Percentiles rank a stretch among this genome's conserved stretches.
These are phyloP conservation scores for Brassica hybrid DNA, from an alignment of 441 rosid species.

Conservation along the genomic window DNA sequence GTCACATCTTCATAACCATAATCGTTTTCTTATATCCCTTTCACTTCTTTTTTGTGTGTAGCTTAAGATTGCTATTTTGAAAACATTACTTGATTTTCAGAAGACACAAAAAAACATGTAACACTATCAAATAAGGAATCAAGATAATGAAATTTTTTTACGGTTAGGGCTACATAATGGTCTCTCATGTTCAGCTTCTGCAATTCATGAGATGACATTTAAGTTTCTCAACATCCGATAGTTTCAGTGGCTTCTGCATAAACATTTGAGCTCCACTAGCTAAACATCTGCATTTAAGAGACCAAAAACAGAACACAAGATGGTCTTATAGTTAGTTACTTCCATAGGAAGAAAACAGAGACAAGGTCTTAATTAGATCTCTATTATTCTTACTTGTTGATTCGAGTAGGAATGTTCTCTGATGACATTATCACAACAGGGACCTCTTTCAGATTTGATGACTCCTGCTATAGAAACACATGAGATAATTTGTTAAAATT, in stretches of 20 bases:
- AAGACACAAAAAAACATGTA: background rate
- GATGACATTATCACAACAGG: slow-evolving; percentile 94
- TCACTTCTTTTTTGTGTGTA: background rate
- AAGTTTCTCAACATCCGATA: slow-evolving; percentile 68
- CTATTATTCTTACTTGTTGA: slow-evolving; percentile 61
- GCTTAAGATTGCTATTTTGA: slow-evolving; percentile 10
- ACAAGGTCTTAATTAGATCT: slow-evolving; percentile 7
- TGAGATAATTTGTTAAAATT: background rate
- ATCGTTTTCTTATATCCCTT: slow-evolving; percentile 31
- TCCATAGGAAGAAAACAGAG: no score
- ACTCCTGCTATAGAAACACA: slow-evolving; percentile 58
- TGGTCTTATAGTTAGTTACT: background rate
- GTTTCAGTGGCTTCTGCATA: slow-evolving; percentile 88
- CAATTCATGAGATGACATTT: slow-evolving; percentile 60
- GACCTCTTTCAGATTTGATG: slow-evolving; percentile 67
- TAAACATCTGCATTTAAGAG: slow-evolving; percentile 58
- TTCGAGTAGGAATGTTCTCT: slow-evolving; percentile 74
- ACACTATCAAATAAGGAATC: slow-evolving; percentile 7
- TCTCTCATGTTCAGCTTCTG: slow-evolving; percentile 40
- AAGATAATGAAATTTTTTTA: slow-evolving; percentile 1
- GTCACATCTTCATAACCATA: slow-evolving; percentile 31
- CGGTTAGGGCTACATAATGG: slow-evolving; percentile 22
- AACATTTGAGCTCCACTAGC: slow-evolving; percentile 96
- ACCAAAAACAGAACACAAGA: slow-evolving; percentile 14
- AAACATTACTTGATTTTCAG: slow-evolving; percentile 19